These are phyloP conservation scores for Lanmaoa rubissima DNA, from an alignment of 768 basidiomycete species.

Conservation along the genomic window DNA sequence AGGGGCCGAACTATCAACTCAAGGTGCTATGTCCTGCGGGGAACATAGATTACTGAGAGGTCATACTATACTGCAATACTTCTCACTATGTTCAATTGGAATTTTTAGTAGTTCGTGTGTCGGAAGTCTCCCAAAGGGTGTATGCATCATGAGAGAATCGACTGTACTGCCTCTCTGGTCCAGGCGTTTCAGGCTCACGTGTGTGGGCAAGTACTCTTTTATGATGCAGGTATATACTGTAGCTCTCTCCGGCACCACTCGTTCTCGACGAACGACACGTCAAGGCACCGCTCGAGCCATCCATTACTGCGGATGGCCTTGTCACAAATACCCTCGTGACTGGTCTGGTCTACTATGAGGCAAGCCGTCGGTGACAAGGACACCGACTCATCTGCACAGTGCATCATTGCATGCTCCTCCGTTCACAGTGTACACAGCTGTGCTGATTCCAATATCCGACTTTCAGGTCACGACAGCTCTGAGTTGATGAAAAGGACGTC, in stretches of 20 bases:
- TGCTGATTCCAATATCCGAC: not conserved
- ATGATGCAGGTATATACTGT: not conserved
- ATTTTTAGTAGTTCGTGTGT: no score
- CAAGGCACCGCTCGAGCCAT: not conserved
- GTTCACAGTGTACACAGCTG: not conserved
- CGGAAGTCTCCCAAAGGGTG: no score
- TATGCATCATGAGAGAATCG: no score
- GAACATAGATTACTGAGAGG: no score
- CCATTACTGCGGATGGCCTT: not conserved
- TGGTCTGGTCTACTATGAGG: no score
- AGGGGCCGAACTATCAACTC: no score
- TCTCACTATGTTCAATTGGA: no score
- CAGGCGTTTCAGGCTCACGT: conserved; percentile 7
- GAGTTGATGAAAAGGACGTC: not conserved
- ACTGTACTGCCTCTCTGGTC: not conserved
- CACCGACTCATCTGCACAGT: not conserved
- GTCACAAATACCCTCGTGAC: not conserved
- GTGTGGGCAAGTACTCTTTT: not conserved
- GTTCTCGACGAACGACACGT: not conserved
- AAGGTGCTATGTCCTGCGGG: no score
- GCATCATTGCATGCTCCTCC: no score
- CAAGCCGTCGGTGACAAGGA: not conserved
- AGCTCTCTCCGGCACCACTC: not conserved
- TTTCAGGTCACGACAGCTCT: no score
- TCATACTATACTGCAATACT: no score